Evolutionary conservation across 352 stramenopile species (phyloP).

Genomic region (Globisporangium solare): DNA sequence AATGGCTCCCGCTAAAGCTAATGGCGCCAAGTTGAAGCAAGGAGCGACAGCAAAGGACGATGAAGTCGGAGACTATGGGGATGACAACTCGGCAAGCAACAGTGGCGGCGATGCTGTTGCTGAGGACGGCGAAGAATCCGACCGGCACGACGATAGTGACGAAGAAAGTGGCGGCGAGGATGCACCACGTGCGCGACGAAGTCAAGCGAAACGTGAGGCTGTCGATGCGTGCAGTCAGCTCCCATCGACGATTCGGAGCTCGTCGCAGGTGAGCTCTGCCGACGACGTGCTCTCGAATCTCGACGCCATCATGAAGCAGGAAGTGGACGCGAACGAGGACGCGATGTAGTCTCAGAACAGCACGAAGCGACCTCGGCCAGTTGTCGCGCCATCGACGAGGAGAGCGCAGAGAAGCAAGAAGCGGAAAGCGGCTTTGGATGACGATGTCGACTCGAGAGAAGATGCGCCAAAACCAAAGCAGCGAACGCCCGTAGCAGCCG

Average conservation of each 20-base stretch:
- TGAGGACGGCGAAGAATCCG: constrained; percentile 18
- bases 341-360: constrained; percentile 1
- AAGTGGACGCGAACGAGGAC: constrained; percentile 23
- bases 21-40: constrained; percentile 30
- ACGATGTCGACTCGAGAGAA: neutral
- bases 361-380: neutral
- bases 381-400: neutral
- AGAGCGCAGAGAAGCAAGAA: constrained; percentile 3
- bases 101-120: constrained; percentile 5
- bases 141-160: constrained; percentile 9
- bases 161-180: constrained; percentile 1
- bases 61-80: constrained; percentile 6
- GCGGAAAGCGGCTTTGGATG: neutral
- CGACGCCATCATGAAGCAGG: constrained; percentile 36
- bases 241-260: constrained; percentile 12
- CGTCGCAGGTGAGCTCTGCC: constrained; percentile 33
- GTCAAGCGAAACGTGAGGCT: constrained; percentile 16
- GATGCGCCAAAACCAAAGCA: neutral
- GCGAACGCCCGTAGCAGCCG: neutral
- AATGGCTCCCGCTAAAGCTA: constrained; percentile 9
- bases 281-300: constrained; percentile 41
- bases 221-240: constrained; percentile 37
- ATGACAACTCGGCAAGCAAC: neutral
- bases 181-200: constrained; percentile 5
- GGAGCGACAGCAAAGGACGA: constrained; percentile 11